phyloP scores from a whole-genome alignment of 164 flowering plant genomes.

The Euptelea pleiosperma region DNA sequence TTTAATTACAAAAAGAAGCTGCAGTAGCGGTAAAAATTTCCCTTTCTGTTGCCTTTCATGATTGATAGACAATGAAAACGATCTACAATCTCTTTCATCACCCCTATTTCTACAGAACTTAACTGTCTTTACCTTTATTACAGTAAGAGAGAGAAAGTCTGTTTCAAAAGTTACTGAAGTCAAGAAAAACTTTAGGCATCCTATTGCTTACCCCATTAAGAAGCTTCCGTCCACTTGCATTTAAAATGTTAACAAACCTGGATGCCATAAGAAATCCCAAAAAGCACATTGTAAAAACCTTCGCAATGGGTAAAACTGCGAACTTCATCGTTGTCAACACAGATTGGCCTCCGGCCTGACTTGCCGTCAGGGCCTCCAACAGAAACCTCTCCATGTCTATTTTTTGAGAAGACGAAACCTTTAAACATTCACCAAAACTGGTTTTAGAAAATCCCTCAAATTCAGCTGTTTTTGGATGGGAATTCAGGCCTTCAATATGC shows the following conservation, averaged over 20 bases:
- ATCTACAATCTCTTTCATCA: too few relatives aligned
- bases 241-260: slow-evolving; percentile 82
- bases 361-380: slow-evolving; percentile 19
- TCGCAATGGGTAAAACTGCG: slow-evolving; percentile 88
- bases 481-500: background rate
- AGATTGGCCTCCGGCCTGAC: slow-evolving; percentile 47
- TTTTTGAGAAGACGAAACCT: slow-evolving; percentile 1
- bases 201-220: slow-evolving; percentile 72
- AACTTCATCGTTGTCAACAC: slow-evolving; percentile 56
- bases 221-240: slow-evolving; percentile 78
- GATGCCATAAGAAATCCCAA: slow-evolving; percentile 93
- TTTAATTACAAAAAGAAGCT: too few relatives aligned
- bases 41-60: too few relatives aligned
- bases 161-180: too few relatives aligned
- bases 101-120: too few relatives aligned
- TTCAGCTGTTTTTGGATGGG: background rate
- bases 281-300: slow-evolving; percentile 87
- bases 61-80: too few relatives aligned
- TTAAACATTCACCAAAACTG: background rate
- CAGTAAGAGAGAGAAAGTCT: too few relatives aligned
- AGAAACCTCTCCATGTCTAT: slow-evolving; percentile 38
- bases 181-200: too few relatives aligned
- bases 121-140: too few relatives aligned
- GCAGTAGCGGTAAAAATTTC: too few relatives aligned
- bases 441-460: background rate